Conservation (phyloP, 176 grass and related monocot species). For the Lolium rigidum region DNA sequence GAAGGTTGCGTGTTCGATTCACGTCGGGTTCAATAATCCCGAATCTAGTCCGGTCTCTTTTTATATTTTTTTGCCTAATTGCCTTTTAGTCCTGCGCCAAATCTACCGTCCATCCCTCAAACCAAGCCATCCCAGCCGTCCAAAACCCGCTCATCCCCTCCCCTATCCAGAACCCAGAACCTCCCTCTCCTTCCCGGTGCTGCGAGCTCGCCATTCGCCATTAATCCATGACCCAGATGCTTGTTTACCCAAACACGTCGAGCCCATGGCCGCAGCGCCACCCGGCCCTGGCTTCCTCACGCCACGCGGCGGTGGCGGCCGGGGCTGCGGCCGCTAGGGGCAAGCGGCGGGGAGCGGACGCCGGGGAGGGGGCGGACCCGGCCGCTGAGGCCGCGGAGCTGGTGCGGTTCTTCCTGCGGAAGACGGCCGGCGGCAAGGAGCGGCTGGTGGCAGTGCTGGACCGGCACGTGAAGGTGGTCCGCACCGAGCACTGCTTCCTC, state of each 20-base stretch:
- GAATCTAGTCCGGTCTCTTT: conserved; percentile 30
- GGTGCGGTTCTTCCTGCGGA: conserved; percentile 63
- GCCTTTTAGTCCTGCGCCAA: not conserved
- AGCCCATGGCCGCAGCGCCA: conserved; percentile 32
- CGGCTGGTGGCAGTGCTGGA: conserved; percentile 66
- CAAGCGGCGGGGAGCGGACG: conserved; percentile 41
- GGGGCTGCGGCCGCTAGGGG: conserved; percentile 13
- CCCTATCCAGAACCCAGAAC: conserved; percentile 35
- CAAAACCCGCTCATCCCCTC: not conserved
- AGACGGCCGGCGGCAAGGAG: conserved; percentile 67
- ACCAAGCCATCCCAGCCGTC: not conserved
- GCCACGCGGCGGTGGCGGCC: conserved; percentile 20
- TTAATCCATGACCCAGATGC: conserved; percentile 13
- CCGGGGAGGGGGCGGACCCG: conserved; percentile 2
- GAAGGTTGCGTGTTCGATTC: conserved; percentile 98
- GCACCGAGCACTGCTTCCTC: conserved; percentile 90
- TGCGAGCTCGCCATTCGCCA: not conserved
- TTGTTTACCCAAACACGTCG: conserved; percentile 49
- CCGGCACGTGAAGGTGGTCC: conserved; percentile 76
- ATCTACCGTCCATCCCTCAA: not conserved
- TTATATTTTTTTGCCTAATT: not conserved
- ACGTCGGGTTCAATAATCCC: conserved; percentile 88
- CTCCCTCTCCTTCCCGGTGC: not conserved
- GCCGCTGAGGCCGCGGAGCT: conserved; percentile 61
- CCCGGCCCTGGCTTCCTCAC: conserved; percentile 19